Evolutionary conservation across 805 yeast species (phyloP).

Genomic region (Sugiyamaella chiloensis): DNA sequence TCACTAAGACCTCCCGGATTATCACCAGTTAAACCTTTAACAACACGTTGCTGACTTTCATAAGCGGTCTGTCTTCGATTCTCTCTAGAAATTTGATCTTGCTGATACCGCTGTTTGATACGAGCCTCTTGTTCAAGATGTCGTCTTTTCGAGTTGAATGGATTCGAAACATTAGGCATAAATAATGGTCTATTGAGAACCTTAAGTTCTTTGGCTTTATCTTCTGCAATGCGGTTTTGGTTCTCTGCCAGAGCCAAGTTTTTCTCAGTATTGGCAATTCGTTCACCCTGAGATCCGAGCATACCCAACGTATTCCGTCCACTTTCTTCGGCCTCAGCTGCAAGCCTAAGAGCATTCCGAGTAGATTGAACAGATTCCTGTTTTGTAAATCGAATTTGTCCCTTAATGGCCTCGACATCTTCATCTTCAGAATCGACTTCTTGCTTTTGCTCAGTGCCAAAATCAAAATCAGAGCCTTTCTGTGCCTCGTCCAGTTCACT

Average conservation of each 20-base stretch:
- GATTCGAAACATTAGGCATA: slow-evolving; percentile 77
- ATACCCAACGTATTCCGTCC: slow-evolving; percentile 84
- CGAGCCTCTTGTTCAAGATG: slow-evolving; percentile 69
- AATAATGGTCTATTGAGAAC: slow-evolving; percentile 78
- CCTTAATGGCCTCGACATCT: slow-evolving; percentile 82
- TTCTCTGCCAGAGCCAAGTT: slow-evolving; percentile 73
- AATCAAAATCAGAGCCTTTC: not conserved
- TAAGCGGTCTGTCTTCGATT: slow-evolving; percentile 56
- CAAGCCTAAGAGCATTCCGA: slow-evolving; percentile 71
- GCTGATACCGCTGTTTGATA: slow-evolving; percentile 57
- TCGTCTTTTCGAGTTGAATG: slow-evolving; percentile 80
- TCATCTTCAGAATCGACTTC: slow-evolving; percentile 57
- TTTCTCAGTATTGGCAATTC: slow-evolving; percentile 74
- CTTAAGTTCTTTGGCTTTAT: slow-evolving; percentile 73
- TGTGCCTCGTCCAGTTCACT: slow-evolving; percentile 21
- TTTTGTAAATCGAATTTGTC: slow-evolving; percentile 77
- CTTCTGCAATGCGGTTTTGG: slow-evolving; percentile 78
- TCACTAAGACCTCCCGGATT: slow-evolving; percentile 26
- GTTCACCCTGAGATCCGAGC: slow-evolving; percentile 91
- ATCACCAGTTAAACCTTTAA: slow-evolving; percentile 44
- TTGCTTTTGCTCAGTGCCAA: slow-evolving; percentile 18
- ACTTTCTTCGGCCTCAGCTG: slow-evolving; percentile 67
- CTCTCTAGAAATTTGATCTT: slow-evolving; percentile 61
- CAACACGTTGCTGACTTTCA: slow-evolving; percentile 66
- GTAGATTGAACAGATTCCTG: slow-evolving; percentile 85